These are phyloP conservation scores for Oryza australiensis DNA, from an alignment of 176 grass and related monocot species.

Conservation along the genomic window DNA sequence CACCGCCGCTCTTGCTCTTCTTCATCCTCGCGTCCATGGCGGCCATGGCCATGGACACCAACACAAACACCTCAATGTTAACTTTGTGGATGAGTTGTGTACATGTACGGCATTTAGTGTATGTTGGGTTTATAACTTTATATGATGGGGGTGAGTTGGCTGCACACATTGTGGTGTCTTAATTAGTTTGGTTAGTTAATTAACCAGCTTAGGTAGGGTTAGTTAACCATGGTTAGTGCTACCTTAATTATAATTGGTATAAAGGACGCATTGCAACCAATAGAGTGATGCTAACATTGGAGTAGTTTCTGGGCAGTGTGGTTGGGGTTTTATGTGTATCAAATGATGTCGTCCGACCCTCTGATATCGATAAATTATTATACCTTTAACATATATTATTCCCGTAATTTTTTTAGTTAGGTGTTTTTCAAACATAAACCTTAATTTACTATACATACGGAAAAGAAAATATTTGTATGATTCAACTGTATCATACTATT, in stretches of 20 bases:
- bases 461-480: not conserved
- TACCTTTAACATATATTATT: not conserved
- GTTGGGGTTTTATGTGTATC: not conserved
- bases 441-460: too few relatives aligned
- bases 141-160: conserved; percentile 25
- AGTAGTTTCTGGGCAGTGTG: not conserved
- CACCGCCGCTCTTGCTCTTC: not conserved
- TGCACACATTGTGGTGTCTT: not conserved
- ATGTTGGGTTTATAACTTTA: conserved; percentile 45
- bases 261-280: not conserved
- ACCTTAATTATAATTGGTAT: not conserved
- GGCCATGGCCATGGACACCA: conserved; percentile 3
- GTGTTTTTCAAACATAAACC: not conserved
- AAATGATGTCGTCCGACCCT: not conserved
- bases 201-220: not conserved
- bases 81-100: not conserved
- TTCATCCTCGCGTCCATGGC: conserved; percentile 29
- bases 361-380: not conserved
- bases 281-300: not conserved
- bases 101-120: conserved; percentile 14
- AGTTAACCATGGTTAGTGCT: conserved; percentile 10
- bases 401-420: not conserved
- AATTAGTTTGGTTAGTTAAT: not conserved
- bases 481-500: not conserved
- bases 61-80: conserved; percentile 3